Conservation (phyloP, 805 yeast species). For the Pichia eremophila region DNA sequence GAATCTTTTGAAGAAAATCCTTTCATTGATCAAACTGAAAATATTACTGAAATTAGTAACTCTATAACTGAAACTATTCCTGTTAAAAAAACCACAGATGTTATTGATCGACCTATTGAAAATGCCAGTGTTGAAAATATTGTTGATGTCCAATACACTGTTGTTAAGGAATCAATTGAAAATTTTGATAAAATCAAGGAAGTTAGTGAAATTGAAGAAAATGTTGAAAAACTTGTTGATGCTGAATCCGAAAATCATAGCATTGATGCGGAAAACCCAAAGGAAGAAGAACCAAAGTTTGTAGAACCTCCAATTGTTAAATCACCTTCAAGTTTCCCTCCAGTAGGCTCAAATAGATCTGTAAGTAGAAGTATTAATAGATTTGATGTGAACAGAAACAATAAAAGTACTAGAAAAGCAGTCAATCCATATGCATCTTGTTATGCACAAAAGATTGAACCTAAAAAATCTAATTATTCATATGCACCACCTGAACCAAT, state of each 20-base stretch:
- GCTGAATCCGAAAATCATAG: neutral
- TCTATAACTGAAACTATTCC: no score
- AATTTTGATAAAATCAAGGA: no score
- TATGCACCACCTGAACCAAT: neutral
- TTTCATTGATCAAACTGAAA: no score
- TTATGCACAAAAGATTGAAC: slow-evolving; percentile 6
- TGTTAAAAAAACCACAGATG: no score
- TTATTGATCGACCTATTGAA: no score
- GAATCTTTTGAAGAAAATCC: no score
- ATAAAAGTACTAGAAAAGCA: neutral
- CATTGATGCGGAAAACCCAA: neutral
- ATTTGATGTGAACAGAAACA: neutral
- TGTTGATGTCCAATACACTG: no score
- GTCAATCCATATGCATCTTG: slow-evolving; percentile 5
- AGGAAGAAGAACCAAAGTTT: neutral
- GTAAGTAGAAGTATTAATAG: slow-evolving; percentile 1
- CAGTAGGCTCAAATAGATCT: neutral
- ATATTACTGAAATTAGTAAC: no score
- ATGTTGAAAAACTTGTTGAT: neutral
- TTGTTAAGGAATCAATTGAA: no score
- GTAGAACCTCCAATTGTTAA: neutral
- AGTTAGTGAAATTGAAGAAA: neutral
- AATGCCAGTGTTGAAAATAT: no score
- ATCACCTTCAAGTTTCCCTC: neutral
- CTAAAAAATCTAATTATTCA: neutral